Base-by-base conservation (phyloP, 1,284 basidiomycete species). In the Boletellus deceptivus region DNA sequence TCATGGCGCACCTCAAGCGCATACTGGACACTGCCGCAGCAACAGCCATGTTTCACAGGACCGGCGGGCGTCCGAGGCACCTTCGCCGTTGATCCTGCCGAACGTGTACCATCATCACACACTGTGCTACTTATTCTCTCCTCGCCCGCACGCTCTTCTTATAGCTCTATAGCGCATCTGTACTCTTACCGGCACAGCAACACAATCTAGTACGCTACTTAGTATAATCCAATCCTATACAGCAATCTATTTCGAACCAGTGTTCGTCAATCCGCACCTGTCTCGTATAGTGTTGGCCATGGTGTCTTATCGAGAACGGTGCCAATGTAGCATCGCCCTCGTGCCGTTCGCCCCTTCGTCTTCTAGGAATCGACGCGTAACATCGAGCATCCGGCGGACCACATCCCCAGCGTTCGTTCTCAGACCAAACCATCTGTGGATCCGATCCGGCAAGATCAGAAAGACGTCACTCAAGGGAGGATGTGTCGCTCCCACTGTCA, bases 381-480 rank as follows among this genome's bases (percentile, higher is more conserved):
- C 48, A 20, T 59, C 55, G 6, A 62, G 48, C 16, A 56, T 55
- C 18, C 18, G 44, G 17, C 46, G 49, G 36, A 63, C 17, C 8
- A 61, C 31, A 17, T 46, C 42, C 43, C 53, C 43, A n/a, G 63
- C 51, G 24, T 56, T 53, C 24, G 59, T 50, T 6, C 40, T 36
- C 4, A 69, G 56, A n/a, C 70, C 66, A 18, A 64, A 49, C 43
- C 64, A 58, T 25, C 52, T 56, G 52, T 65, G 61, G 50, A 72
- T 50, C 41, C 77, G 71, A 62, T 80, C 77, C n/a, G 82, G 82
- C 62, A 83, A 78, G 67, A 83, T 80, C 65, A 83, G 77, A 70
- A 81, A 81, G 35, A 79, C 77, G 60, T 84, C 82, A 64, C 80
- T 79, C 63, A 82, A 81, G 40, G 80, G 79, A 72, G 79, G 81